A percentile compares a stretch with the other conserved stretches of the same genome.
Evolutionary conservation across 2,329 filamentous ascomycete species (phyloP).

Genomic region (Botrytis tulipae): DNA sequence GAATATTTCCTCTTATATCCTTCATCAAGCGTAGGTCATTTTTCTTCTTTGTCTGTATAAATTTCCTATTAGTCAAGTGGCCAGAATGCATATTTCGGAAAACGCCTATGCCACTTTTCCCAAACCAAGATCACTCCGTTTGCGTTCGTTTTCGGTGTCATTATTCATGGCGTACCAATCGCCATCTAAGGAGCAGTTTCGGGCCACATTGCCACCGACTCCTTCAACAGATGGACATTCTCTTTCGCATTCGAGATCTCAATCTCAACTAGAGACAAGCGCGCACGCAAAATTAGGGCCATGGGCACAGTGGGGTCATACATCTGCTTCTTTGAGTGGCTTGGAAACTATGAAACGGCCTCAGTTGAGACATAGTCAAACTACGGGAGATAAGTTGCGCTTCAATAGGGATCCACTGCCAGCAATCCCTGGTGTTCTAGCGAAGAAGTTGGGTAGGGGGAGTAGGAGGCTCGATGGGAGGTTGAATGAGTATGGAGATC

Average conservation of each 20-base stretch:
- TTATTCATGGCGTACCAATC: neutral
- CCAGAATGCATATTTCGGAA: neutral
- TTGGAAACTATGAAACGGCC: neutral
- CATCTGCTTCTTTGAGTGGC: constrained; percentile 8
- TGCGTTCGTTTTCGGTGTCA: neutral
- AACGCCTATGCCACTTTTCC: neutral
- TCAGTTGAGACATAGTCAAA: neutral
- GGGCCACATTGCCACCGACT: neutral
- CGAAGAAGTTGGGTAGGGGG: neutral
- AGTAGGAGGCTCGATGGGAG: constrained; percentile 19
- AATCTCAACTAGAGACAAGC: neutral
- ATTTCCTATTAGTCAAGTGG: neutral
- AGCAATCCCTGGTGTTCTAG: neutral
- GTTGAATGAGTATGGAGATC: constrained; percentile 13
- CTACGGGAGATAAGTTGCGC: neutral
- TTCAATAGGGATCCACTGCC: constrained; percentile 2
- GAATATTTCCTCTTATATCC: neutral
- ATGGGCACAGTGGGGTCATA: constrained; percentile 6
- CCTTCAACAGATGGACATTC: neutral
- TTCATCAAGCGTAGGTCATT: neutral
- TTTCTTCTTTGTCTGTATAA: constrained; percentile 3
- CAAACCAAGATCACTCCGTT: neutral
- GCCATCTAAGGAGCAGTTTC: neutral
- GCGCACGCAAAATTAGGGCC: neutral
- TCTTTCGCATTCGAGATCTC: neutral